Evolutionary conservation across 495 filamentous ascomycete species (phyloP).

Genomic region (Astrothelium subdiscretum): DNA sequence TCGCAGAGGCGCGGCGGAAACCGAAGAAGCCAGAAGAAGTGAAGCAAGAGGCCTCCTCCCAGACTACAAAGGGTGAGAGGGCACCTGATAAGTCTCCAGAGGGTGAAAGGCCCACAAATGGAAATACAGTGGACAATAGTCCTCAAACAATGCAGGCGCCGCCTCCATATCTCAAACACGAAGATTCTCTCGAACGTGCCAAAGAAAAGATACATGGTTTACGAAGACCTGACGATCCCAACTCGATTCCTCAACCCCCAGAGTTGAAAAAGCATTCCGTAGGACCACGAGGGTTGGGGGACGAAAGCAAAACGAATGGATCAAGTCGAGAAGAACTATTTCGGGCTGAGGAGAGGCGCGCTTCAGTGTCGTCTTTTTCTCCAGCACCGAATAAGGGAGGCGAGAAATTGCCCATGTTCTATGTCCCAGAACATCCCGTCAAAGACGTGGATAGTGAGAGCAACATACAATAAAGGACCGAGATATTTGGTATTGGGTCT

Average conservation of each 20-base stretch:
- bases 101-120: not conserved
- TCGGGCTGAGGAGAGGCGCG: not conserved
- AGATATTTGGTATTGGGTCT: not conserved
- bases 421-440: constrained; percentile 12
- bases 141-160: constrained; percentile 3
- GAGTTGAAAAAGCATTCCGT: not conserved
- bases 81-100: not conserved
- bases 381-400: not conserved
- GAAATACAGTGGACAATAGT: not conserved
- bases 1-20: constrained; percentile 51
- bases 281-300: not conserved
- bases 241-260: not conserved
- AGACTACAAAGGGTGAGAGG: too few species aligned
- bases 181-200: not conserved
- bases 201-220: not conserved
- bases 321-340: not conserved
- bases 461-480: not conserved
- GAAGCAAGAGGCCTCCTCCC: not conserved
- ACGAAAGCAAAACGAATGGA: not conserved
- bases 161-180: not conserved
- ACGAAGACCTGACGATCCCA: not conserved
- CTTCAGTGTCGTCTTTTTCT: not conserved
- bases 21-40: not conserved
- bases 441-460: constrained; percentile 9
- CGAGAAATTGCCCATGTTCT: constrained; percentile 19